Percentiles rank a stretch among this genome's conserved stretches.
Evolutionary conservation across 2,329 filamentous ascomycete species (phyloP).

Genomic region (Botrytis fragariae): DNA sequence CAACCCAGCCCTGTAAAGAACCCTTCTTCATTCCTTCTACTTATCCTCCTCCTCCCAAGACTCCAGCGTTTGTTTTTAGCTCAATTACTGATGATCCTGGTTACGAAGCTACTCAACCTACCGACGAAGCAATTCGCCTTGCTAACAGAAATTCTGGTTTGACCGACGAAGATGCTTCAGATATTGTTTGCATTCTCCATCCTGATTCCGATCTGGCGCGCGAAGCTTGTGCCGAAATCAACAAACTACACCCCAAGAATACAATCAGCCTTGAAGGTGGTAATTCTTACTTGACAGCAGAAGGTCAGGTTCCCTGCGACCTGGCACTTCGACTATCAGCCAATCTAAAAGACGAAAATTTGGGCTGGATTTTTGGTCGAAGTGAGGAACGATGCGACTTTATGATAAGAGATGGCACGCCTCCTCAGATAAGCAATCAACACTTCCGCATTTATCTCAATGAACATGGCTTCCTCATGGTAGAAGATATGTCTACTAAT

Average conservation of each 20-base stretch:
- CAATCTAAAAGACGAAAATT: conserved; percentile 60
- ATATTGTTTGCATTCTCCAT: conserved; percentile 86
- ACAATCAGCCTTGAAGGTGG: conserved; percentile 55
- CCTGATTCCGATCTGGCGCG: conserved; percentile 73
- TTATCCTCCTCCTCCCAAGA: conserved; percentile 8
- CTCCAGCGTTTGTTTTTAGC: not conserved
- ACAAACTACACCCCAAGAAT: conserved; percentile 53
- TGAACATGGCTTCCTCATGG: conserved; percentile 79
- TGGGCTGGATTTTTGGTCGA: conserved; percentile 85
- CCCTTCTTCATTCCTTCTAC: conserved; percentile 8
- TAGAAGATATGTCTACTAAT: conserved; percentile 94
- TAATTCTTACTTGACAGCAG: conserved; percentile 26
- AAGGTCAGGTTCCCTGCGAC: conserved; percentile 46
- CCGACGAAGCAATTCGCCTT: conserved; percentile 75
- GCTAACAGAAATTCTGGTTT: conserved; percentile 82
- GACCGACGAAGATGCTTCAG: conserved; percentile 76
- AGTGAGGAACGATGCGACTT: conserved; percentile 71
- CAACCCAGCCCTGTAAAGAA: conserved; percentile 37
- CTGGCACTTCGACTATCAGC: conserved; percentile 81
- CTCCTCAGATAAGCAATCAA: conserved; percentile 79
- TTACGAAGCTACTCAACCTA: conserved; percentile 67
- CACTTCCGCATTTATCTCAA: conserved; percentile 95
- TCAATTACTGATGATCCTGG: conserved; percentile 27
- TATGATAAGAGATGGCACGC: conserved; percentile 63
- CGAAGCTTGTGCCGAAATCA: conserved; percentile 57